Percentiles rank a stretch among this genome's conserved stretches.
Conservation (phyloP, 179 eudicot genomes). For the Camellia oleifera region DNA sequence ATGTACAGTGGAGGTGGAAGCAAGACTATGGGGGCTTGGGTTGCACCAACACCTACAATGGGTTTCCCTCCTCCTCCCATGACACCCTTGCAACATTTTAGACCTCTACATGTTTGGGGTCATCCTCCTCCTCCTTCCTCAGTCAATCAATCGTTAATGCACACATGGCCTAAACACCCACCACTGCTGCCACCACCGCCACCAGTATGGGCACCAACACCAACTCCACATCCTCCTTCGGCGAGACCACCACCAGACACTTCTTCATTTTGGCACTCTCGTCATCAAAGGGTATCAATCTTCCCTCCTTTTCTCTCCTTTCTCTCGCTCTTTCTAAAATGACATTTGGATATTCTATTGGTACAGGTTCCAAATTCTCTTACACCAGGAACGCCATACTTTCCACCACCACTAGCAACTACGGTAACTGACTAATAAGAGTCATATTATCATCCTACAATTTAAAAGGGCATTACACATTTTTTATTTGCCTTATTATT, state of each 20-base stretch:
- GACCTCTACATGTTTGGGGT: conserved; percentile 97
- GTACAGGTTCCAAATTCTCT: conserved; percentile 39
- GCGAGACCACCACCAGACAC: conserved; percentile 33
- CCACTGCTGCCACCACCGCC: conserved; percentile 36
- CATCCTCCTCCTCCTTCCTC: conserved; percentile 45
- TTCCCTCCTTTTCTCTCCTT: conserved; percentile 7
- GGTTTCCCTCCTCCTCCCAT: conserved; percentile 68
- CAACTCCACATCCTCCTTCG: conserved; percentile 37
- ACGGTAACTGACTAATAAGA: conserved; percentile 25
- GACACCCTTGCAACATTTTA: conserved; percentile 59
- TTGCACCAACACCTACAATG: conserved; percentile 70
- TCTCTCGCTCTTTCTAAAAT: conserved; percentile 17
- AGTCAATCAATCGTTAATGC: conserved; percentile 53
- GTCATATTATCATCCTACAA: too few relatives aligned
- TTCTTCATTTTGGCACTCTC: conserved; percentile 62
- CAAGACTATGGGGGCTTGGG: conserved; percentile 59
- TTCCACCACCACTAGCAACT: conserved; percentile 45
- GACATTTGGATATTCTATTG: not conserved
- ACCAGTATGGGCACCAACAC: conserved; percentile 42
- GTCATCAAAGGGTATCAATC: conserved; percentile 45
- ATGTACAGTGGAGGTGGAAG: conserved; percentile 47
- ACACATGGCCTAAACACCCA: conserved; percentile 68
- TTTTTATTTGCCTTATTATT: too few relatives aligned
- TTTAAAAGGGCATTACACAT: too few relatives aligned
- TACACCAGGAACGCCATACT: conserved; percentile 45